These are phyloP conservation scores for Schizopora paradoxa DNA, from an alignment of 1,284 basidiomycete species.

Conservation along the genomic window DNA sequence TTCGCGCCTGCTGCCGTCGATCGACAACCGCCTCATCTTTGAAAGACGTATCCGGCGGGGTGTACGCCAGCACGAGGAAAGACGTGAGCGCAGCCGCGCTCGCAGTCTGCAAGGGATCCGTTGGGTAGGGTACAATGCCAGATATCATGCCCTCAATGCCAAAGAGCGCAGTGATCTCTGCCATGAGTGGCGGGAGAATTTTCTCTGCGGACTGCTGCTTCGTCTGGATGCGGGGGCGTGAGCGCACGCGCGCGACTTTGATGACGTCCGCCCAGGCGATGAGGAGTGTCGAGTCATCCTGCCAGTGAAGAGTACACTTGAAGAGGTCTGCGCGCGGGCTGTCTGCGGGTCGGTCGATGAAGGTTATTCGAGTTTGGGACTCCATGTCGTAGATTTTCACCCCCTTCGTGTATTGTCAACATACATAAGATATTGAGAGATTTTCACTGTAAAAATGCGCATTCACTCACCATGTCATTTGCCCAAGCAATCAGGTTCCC, in stretches of 20 bases:
- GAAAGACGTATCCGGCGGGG: conserved; percentile 60
- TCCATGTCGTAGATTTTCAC: conserved; percentile 90
- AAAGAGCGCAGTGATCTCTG: conserved; percentile 89
- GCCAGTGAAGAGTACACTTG: conserved; percentile 89
- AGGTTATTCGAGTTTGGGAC: conserved; percentile 79
- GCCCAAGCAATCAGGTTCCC: conserved; percentile 93
- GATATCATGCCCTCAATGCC: conserved; percentile 95
- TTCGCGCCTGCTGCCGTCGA: conserved; percentile 67
- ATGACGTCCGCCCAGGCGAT: conserved; percentile 95
- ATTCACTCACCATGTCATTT: conserved; percentile 70
- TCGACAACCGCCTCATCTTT: conserved; percentile 69
- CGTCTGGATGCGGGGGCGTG: conserved; percentile 42
- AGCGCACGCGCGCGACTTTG: conserved; percentile 82
- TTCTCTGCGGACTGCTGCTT: conserved; percentile 25
- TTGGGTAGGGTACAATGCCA: conserved; percentile 78
- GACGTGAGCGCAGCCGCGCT: conserved; percentile 45
- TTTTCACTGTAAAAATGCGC: neutral
- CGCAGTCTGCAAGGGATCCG: conserved; percentile 22
- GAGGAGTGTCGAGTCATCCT: conserved; percentile 84
- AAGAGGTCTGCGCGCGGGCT: conserved; percentile 91
- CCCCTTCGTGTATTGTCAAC: conserved; percentile 45
- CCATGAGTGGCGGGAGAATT: conserved; percentile 48
- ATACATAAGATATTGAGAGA: neutral
- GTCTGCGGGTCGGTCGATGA: conserved; percentile 76
- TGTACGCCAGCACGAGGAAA: conserved; percentile 84